These are phyloP conservation scores for Musa schizocarpa DNA, from an alignment of 176 grass and related monocot species.

Conservation along the genomic window DNA sequence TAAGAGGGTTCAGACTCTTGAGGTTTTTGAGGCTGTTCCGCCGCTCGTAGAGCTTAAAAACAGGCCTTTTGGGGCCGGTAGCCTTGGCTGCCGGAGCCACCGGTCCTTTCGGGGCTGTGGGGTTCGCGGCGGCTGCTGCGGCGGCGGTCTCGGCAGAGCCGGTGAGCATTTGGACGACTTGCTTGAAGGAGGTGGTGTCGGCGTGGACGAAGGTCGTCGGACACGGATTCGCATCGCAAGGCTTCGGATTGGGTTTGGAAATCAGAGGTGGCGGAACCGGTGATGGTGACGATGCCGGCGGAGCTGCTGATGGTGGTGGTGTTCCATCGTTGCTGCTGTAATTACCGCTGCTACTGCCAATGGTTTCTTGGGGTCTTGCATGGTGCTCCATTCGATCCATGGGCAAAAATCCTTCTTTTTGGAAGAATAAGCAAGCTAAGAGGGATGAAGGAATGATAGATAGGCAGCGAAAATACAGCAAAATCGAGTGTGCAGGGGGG, in stretches of 20 bases:
- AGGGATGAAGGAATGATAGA: not conserved
- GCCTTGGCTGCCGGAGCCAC: not conserved
- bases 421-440: not conserved
- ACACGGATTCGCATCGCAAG: conserved; percentile 3
- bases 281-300: conserved; percentile 2
- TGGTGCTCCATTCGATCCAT: not conserved
- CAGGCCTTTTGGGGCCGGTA: conserved; percentile 50
- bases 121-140: conserved; percentile 21
- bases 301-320: not conserved
- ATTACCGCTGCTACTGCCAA: not conserved
- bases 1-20: conserved; percentile 59
- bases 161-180: conserved; percentile 20
- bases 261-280: conserved; percentile 1
- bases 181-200: conserved; percentile 20
- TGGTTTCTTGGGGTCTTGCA: not conserved
- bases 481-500: not conserved
- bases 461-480: not conserved
- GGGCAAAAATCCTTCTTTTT: not conserved
- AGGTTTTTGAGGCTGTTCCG: conserved; percentile 72
- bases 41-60: conserved; percentile 85
- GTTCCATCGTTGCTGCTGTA: conserved; percentile 2
- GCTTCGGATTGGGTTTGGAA: not conserved
- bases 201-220: conserved; percentile 21
- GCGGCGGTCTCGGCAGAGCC: conserved; percentile 40
- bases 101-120: conserved; percentile 19